Evolutionary conservation across 2,329 filamentous ascomycete genomes (phyloP).

Genomic region (Penicillium hordei): DNA sequence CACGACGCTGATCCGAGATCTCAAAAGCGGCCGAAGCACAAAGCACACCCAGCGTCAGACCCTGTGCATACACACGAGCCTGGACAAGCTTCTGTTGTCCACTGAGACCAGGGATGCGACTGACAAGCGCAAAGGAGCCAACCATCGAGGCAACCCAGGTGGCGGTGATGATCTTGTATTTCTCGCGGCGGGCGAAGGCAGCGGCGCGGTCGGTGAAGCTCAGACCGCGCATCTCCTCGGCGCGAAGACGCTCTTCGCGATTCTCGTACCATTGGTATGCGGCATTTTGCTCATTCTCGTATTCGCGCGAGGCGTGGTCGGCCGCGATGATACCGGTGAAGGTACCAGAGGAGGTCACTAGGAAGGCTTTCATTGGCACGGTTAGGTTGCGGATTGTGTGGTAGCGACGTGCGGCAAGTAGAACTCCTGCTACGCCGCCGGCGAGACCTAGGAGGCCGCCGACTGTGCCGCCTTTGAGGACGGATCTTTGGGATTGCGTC

Average conservation of each 20-base stretch:
- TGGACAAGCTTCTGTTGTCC: constrained; percentile 87
- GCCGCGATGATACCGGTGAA: constrained; percentile 87
- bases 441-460: constrained; percentile 70
- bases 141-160: constrained; percentile 82
- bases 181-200: constrained; percentile 74
- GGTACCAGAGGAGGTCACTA: constrained; percentile 77
- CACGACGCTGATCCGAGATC: constrained; percentile 72
- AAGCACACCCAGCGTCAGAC: constrained; percentile 79
- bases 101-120: constrained; percentile 71
- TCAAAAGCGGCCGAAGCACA: constrained; percentile 82
- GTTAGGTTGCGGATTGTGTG: constrained; percentile 77
- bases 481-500: constrained; percentile 50
- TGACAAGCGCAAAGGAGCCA: constrained; percentile 70
- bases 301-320: constrained; percentile 70
- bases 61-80: constrained; percentile 91
- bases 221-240: constrained; percentile 58
- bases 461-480: constrained; percentile 73
- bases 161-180: constrained; percentile 80
- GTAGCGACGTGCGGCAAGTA: constrained; percentile 69
- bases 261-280: constrained; percentile 66
- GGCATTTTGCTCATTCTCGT: constrained; percentile 69
- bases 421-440: constrained; percentile 66
- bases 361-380: constrained; percentile 85
- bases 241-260: constrained; percentile 56
- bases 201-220: constrained; percentile 60